phyloP scores from a whole-genome alignment of 352 stramenopile species.

The Plasmopara viticola region DNA sequence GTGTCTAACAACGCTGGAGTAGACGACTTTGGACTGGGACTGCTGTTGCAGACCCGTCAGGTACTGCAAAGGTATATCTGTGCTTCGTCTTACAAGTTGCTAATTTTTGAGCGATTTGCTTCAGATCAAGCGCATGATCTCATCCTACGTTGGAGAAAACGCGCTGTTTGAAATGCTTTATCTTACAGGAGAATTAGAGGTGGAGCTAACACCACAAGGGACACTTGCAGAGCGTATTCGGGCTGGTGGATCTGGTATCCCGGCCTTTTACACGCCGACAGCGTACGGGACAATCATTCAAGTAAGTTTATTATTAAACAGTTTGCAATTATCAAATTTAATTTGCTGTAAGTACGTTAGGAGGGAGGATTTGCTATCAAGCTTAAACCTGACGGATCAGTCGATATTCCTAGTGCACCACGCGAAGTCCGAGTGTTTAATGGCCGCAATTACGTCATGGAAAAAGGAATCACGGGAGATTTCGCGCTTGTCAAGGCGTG shows the following conservation, averaged over 20 bases:
- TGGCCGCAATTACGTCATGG: conserved; percentile 93
- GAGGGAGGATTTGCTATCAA: conserved; percentile 78
- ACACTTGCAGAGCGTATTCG: conserved; percentile 91
- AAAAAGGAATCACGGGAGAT: conserved; percentile 91
- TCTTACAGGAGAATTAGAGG: conserved; percentile 88
- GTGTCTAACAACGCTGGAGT: conserved; percentile 93
- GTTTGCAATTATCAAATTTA: not conserved
- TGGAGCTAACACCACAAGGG: conserved; percentile 96
- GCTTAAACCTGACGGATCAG: conserved; percentile 58
- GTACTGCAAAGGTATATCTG: conserved; percentile 10
- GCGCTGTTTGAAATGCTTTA: conserved; percentile 92
- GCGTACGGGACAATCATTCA: conserved; percentile 91
- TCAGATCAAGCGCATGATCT: conserved; percentile 95
- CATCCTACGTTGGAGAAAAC: conserved; percentile 96
- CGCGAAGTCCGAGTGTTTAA: conserved; percentile 73
- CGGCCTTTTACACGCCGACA: conserved; percentile 95
- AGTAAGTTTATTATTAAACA: conserved; percentile 8
- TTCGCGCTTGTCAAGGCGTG: conserved; percentile 94
- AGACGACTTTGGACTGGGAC: conserved; percentile 91
- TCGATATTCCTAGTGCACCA: conserved; percentile 57
- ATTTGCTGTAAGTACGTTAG: conserved; percentile 9
- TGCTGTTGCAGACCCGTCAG: conserved; percentile 90
- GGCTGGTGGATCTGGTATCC: conserved; percentile 91
- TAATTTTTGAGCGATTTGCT: not conserved
- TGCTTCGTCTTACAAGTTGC: not conserved